These are phyloP conservation scores for Amanita phalloides DNA, from an alignment of 768 basidiomycete species.

Conservation along the genomic window DNA sequence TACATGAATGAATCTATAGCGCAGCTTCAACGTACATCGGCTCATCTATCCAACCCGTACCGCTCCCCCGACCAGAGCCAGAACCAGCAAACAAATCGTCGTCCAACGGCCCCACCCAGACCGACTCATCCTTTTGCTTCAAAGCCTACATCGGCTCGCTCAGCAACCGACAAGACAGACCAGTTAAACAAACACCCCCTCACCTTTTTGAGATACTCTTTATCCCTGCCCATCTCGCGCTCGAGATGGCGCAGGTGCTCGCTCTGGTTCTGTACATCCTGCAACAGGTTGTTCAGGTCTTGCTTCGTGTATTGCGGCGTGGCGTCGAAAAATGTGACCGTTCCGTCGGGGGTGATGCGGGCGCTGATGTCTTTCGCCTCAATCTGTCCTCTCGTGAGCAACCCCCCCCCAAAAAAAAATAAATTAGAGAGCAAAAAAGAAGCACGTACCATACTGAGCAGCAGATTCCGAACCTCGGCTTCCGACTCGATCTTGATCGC, in stretches of 20 bases:
- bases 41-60: slow-evolving; percentile 2
- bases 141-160: slow-evolving; percentile 9
- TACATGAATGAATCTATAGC: background rate
- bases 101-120: slow-evolving; percentile 11
- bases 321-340: slow-evolving; percentile 65
- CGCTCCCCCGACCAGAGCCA: background rate
- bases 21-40: background rate
- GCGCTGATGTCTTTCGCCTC: slow-evolving; percentile 62
- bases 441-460: slow-evolving; percentile 62
- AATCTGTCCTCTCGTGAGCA: slow-evolving; percentile 33
- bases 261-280: slow-evolving; percentile 43
- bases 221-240: slow-evolving; percentile 47
- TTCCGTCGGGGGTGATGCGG: slow-evolving; percentile 52
- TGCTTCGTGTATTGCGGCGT: slow-evolving; percentile 45
- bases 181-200: background rate
- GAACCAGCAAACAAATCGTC: slow-evolving; percentile 12
- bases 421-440: background rate
- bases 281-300: slow-evolving; percentile 51
- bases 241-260: slow-evolving; percentile 38
- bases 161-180: slow-evolving; percentile 2
- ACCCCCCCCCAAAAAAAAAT: background rate
- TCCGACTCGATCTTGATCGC: slow-evolving; percentile 38
- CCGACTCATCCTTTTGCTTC: slow-evolving; percentile 13
- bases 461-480: slow-evolving; percentile 43
- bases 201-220: slow-evolving; percentile 68